Evolutionary conservation across 768 basidiomycete genomes (phyloP).

Genomic region (Dioszegia hungarica): DNA sequence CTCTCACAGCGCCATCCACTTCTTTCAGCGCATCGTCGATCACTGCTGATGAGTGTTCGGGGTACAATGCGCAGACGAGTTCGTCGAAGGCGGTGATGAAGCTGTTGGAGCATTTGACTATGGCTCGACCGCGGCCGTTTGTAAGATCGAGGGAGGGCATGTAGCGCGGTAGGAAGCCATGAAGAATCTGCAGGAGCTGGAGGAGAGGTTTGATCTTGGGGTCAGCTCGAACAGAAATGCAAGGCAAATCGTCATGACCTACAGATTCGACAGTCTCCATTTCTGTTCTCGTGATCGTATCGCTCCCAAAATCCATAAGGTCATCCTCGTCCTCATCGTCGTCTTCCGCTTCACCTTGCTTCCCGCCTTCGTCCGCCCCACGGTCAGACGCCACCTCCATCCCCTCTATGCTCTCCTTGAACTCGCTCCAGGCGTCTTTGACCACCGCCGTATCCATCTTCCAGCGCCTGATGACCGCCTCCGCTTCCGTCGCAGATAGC

Average conservation of each 20-base stretch:
- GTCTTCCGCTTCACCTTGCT: not conserved
- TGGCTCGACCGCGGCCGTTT: conserved; percentile 2
- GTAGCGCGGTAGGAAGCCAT: conserved; percentile 25
- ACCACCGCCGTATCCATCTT: conserved; percentile 23
- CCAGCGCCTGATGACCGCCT: conserved; percentile 26
- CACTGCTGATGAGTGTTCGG: conserved; percentile 27
- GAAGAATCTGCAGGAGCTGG: conserved; percentile 33
- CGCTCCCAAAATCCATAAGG: conserved; percentile 18
- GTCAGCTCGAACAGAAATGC: not conserved
- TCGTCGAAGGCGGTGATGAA: conserved; percentile 29
- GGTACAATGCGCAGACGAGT: conserved; percentile 31
- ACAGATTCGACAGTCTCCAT: conserved; percentile 19
- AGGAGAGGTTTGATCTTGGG: conserved; percentile 34
- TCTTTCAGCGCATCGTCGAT: conserved; percentile 18
- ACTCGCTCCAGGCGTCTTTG: conserved; percentile 42
- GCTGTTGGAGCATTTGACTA: conserved; percentile 13
- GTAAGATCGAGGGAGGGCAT: conserved; percentile 13
- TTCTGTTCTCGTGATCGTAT: conserved; percentile 20
- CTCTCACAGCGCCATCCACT: conserved; percentile 9
- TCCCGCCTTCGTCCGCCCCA: conserved; percentile 9
- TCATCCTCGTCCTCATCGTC: conserved; percentile 14
- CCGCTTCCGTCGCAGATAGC: conserved; percentile 14
- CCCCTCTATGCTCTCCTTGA: conserved; percentile 35
- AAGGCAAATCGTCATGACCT: not conserved
- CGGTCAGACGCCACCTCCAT: not conserved